Evolutionary conservation across 169 alveolate species (phyloP).

Genomic region (Toxoplasma gondii): DNA sequence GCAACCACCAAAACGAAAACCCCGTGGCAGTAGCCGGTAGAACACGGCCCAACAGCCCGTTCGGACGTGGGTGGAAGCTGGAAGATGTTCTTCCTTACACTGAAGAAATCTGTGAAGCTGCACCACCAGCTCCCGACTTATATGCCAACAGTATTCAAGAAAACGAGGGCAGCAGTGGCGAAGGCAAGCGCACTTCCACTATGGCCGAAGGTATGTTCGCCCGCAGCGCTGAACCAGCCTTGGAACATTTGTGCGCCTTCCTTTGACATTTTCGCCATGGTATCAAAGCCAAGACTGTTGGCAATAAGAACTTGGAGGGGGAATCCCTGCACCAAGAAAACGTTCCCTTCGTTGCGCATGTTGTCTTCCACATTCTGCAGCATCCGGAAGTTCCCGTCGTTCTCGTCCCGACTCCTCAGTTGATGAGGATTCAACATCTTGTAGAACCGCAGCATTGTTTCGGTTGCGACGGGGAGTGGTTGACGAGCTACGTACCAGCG

Average conservation of each 20-base stretch:
- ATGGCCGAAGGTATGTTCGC: background rate
- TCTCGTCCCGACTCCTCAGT: slow-evolving; percentile 67
- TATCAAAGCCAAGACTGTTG: slow-evolving; percentile 64
- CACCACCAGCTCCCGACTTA: background rate
- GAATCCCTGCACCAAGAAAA: slow-evolving; percentile 81
- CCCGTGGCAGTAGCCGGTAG: no score
- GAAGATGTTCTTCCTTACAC: no score
- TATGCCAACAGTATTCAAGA: background rate
- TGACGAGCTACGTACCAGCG: slow-evolving; percentile 87
- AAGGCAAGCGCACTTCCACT: background rate
- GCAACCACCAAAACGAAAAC: no score
- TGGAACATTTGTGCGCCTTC: slow-evolving; percentile 47
- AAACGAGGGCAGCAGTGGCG: background rate
- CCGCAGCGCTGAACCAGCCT: slow-evolving; percentile 51
- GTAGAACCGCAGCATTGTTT: slow-evolving; percentile 81
- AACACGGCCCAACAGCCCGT: no score
- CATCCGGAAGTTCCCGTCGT: slow-evolving; percentile 75
- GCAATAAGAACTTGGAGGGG: slow-evolving; percentile 83
- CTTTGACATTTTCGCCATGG: slow-evolving; percentile 61
- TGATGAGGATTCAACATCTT: slow-evolving; percentile 79
- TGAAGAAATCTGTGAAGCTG: background rate
- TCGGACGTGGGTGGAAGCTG: no score
- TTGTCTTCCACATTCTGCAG: slow-evolving; percentile 80
- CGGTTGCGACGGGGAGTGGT: slow-evolving; percentile 86
- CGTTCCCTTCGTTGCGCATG: slow-evolving; percentile 79